Evolutionary conservation across 1,139 yeast genomes (phyloP).

Genomic region (Magnusiomyces sp.): DNA sequence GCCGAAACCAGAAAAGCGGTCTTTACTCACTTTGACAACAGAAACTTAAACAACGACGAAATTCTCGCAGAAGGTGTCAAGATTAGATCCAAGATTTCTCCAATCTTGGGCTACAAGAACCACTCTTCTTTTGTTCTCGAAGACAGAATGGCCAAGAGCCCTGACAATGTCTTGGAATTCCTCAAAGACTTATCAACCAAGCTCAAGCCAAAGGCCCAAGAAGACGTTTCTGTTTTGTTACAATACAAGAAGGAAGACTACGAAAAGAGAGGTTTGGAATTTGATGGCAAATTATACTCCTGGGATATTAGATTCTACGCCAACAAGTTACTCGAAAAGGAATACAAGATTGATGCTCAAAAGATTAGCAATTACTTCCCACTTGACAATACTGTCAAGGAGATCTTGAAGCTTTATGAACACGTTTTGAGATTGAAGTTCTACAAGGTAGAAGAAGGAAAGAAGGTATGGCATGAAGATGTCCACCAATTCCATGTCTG

Average conservation of each 20-base stretch:
- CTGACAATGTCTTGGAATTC: constrained; percentile 50
- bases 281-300: constrained; percentile 43
- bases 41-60: constrained; percentile 51
- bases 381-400: constrained; percentile 51
- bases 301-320: constrained; percentile 72
- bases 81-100: constrained; percentile 54
- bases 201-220: constrained; percentile 48
- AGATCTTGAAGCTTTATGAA: constrained; percentile 66
- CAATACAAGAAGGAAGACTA: constrained; percentile 49
- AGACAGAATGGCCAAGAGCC: constrained; percentile 69
- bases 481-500: constrained; percentile 69
- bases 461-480: constrained; percentile 63
- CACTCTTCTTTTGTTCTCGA: constrained; percentile 65
- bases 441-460: constrained; percentile 39
- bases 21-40: constrained; percentile 56
- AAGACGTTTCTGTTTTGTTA: constrained; percentile 45
- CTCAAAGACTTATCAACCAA: constrained; percentile 52
- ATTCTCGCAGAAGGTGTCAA: constrained; percentile 51
- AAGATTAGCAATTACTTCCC: constrained; percentile 76
- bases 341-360: constrained; percentile 63
- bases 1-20: constrained; percentile 60
- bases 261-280: constrained; percentile 35
- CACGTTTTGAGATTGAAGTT: constrained; percentile 59
- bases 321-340: constrained; percentile 53
- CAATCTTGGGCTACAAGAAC: constrained; percentile 53